Conservation (phyloP, 73 alveolate genomes). For the Diophrys sp. region DNA sequence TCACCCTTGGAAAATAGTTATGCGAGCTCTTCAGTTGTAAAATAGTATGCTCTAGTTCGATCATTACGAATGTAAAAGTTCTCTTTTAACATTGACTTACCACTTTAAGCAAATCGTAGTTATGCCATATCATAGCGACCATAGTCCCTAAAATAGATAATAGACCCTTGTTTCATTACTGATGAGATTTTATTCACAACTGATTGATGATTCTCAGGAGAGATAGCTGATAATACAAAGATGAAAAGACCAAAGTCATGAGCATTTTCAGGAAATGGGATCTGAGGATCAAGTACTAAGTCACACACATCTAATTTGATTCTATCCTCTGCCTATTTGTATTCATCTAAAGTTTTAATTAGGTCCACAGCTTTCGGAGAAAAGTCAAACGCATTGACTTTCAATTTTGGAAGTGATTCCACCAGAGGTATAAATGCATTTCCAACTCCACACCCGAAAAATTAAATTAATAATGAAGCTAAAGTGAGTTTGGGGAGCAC, state of each 20-base stretch:
- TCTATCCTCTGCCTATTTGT: slow-evolving; percentile 48
- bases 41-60: slow-evolving; percentile 87
- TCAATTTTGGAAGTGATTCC: slow-evolving; percentile 45
- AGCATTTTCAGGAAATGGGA: slow-evolving; percentile 44
- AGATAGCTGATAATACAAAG: slow-evolving; percentile 86
- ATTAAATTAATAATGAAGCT: slow-evolving; percentile 70
- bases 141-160: slow-evolving; percentile 92
- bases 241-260: slow-evolving; percentile 78
- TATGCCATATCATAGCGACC: slow-evolving; percentile 94
- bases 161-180: slow-evolving; percentile 85
- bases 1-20: slow-evolving; percentile 72
- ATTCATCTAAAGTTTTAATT: slow-evolving; percentile 63
- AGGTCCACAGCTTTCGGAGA: slow-evolving; percentile 79
- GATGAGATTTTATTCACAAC: slow-evolving; percentile 55
- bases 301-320: slow-evolving; percentile 66
- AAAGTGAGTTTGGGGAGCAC: slow-evolving; percentile 33
- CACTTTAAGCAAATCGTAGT: slow-evolving; percentile 79
- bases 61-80: slow-evolving; percentile 89
- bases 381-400: slow-evolving; percentile 86
- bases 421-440: slow-evolving; percentile 87
- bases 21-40: slow-evolving; percentile 75
- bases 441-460: slow-evolving; percentile 98
- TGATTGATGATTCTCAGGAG: slow-evolving; percentile 77
- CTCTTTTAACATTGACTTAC: slow-evolving; percentile 80
- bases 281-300: slow-evolving; percentile 51